phyloP scores from a whole-genome alignment of 1,139 yeast genomes.

The Pichia kudriavzevii region DNA sequence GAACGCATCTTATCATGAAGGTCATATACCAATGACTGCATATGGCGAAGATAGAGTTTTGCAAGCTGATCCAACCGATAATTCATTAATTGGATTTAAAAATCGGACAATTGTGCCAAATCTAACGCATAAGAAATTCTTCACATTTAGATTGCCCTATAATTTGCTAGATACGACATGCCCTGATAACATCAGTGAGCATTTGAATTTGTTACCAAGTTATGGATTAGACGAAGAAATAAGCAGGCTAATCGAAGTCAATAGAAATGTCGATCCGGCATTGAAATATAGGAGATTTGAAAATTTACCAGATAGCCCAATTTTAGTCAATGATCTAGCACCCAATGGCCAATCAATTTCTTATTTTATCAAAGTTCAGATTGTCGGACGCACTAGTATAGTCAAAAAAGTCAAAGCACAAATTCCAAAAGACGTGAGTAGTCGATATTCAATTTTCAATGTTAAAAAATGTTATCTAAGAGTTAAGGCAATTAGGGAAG shows the following conservation, averaged over 20 bases:
- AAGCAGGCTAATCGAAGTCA: constrained; percentile 16
- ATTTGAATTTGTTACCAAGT: constrained; percentile 52
- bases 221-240: constrained; percentile 40
- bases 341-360: constrained; percentile 20
- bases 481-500: constrained; percentile 14
- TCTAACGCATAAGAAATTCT: constrained; percentile 50
- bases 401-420: constrained; percentile 15
- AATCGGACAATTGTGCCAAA: constrained; percentile 45
- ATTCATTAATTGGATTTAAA: constrained; percentile 44
- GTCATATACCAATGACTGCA: constrained; percentile 23
- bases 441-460: constrained; percentile 20
- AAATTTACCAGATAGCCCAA: constrained; percentile 32
- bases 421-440: constrained; percentile 16
- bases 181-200: constrained; percentile 45
- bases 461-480: constrained; percentile 19
- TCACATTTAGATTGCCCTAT: constrained; percentile 56
- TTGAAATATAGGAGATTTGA: constrained; percentile 36
- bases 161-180: constrained; percentile 52
- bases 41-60: constrained; percentile 6
- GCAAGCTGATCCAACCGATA: constrained; percentile 30
- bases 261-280: too few species aligned
- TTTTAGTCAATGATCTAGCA: constrained; percentile 26
- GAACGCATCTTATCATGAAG: constrained; percentile 35
- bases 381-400: constrained; percentile 22
- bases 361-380: constrained; percentile 22